Evolutionary conservation across 768 basidiomycete genomes (phyloP), one percentile per base, ranked within the genome.

Genomic region (Leccinellum luteum): DNA sequence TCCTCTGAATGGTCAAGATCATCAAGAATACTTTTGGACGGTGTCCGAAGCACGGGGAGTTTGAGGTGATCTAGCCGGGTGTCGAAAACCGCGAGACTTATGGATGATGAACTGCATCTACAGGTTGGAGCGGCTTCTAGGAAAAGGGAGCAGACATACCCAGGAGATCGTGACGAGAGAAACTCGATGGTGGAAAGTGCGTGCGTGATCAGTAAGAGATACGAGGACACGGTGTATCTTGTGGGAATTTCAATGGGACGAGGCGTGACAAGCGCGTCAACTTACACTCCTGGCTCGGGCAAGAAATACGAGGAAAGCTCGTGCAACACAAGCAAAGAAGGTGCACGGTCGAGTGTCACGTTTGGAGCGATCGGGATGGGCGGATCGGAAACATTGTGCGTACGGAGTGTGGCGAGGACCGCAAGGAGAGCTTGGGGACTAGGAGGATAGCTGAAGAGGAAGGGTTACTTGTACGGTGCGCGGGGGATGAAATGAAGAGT

Each of bases 231-330:
- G 0, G 76, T 76, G 55, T 69, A 54, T 49, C 74, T 71, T 54
- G 65, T 51, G 51, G 23, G 15, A 17, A 38, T 55, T 56, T 60
- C 53, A 57, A 51, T 41, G 27, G 28, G 43, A 3, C 28, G 27
- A 43, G 30, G n/a, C 23, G 15, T 17, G 31, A 27, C 45, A 35
- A 47, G 43, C 14, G 27, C 31, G 51, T 51, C 30, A 30, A 63
- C 65, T 66, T 58, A 70, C 67, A 65, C 63, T 58, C 65, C 61
- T 48, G 57, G 57, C 45, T 61, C 64, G 13, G 62, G 50, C 31
- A 69, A 50, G 57, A 87, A 84, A 68, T 85, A 88, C 7, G 73
- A 64, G 3, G 87, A 88, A 0, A 78, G 77, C 58, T 89, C 87
- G 50, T 81, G 78, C 17, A 90, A 66, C 31, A 90, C 75, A 21